Percentiles rank a stretch among this genome's conserved stretches.
Conservation (phyloP, 2,329 filamentous ascomycete species). For the Fonsecaea nubica region DNA sequence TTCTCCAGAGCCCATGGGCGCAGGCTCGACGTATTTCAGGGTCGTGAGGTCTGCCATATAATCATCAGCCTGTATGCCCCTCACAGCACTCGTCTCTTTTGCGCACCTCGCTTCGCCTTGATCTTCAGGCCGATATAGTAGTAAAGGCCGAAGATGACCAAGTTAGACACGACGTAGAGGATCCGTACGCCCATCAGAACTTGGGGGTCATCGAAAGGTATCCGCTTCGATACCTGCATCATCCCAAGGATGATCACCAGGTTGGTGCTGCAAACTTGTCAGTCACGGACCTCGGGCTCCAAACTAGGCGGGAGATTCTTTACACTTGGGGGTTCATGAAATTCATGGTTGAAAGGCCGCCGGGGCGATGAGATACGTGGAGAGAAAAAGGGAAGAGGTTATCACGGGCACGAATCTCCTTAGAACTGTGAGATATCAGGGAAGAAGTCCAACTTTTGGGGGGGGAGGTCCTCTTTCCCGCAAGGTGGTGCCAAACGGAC, state of each 20-base stretch:
- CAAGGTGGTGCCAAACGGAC: conserved; percentile 16
- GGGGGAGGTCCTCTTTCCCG: not conserved
- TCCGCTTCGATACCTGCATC: conserved; percentile 97
- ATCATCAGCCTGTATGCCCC: not conserved
- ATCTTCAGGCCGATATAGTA: conserved; percentile 83
- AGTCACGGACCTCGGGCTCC: conserved; percentile 19
- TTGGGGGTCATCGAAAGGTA: conserved; percentile 89
- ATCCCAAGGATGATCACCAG: conserved; percentile 94
- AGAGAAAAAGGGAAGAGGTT: not conserved
- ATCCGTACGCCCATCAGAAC: conserved; percentile 69
- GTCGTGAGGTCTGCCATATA: conserved; percentile 80
- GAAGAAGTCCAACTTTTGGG: not conserved
- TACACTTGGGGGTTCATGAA: conserved; percentile 33
- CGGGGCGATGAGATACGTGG: not conserved
- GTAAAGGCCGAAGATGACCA: conserved; percentile 85
- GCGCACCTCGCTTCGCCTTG: conserved; percentile 94
- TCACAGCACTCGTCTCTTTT: not conserved
- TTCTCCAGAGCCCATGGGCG: conserved; percentile 89
- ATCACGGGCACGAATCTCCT: not conserved
- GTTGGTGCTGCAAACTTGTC: conserved; percentile 72
- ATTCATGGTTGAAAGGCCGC: conserved; percentile 24
- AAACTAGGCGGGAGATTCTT: not conserved
- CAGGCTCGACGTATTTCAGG: conserved; percentile 97
- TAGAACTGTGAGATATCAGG: not conserved
- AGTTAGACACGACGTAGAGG: conserved; percentile 72